phyloP scores from a whole-genome alignment of 2,329 filamentous ascomycete genomes.

The Diaporthe sp. region DNA sequence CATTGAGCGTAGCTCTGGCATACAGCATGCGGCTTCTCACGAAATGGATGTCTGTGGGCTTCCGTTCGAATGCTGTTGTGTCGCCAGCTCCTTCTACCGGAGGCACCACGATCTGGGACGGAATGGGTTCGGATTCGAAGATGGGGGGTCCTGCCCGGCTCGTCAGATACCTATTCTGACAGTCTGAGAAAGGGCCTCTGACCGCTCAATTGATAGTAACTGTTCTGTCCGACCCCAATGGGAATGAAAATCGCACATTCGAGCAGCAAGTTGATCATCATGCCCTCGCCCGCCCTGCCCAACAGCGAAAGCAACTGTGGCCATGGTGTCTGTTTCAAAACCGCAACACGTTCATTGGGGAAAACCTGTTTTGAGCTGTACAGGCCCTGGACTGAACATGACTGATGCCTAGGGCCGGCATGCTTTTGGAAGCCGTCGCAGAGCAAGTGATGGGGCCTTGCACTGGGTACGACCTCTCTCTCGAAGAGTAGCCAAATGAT shows the following conservation, averaged over 20 bases:
- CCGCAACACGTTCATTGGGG: constrained; percentile 76
- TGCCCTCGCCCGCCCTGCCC: constrained; percentile 78
- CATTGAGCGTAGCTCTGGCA: constrained; percentile 77
- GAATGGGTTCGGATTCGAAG: constrained; percentile 28
- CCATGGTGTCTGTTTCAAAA: constrained; percentile 80
- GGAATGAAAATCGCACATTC: constrained; percentile 81
- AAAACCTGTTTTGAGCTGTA: constrained; percentile 68
- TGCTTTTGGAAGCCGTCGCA: constrained; percentile 82
- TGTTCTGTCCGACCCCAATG: constrained; percentile 68
- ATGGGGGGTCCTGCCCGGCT: constrained; percentile 25
- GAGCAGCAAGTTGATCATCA: constrained; percentile 82
- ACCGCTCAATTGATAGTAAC: constrained; percentile 85
- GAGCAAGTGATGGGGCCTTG: constrained; percentile 78
- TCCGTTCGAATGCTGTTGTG: constrained; percentile 36
- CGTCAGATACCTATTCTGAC: constrained; percentile 35
- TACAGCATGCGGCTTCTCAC: constrained; percentile 90
- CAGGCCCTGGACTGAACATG: constrained; percentile 69
- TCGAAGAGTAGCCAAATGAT: constrained; percentile 82
- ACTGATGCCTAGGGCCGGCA: constrained; percentile 40
- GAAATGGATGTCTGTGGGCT: constrained; percentile 74
- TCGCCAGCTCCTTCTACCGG: constrained; percentile 17
- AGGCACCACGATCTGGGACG: not conserved
- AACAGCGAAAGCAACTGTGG: constrained; percentile 77
- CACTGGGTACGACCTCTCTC: constrained; percentile 54
- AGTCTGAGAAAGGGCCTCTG: constrained; percentile 40